These are phyloP conservation scores for Caloboletus firmus DNA, from an alignment of 1,284 basidiomycete species.

Conservation along the genomic window DNA sequence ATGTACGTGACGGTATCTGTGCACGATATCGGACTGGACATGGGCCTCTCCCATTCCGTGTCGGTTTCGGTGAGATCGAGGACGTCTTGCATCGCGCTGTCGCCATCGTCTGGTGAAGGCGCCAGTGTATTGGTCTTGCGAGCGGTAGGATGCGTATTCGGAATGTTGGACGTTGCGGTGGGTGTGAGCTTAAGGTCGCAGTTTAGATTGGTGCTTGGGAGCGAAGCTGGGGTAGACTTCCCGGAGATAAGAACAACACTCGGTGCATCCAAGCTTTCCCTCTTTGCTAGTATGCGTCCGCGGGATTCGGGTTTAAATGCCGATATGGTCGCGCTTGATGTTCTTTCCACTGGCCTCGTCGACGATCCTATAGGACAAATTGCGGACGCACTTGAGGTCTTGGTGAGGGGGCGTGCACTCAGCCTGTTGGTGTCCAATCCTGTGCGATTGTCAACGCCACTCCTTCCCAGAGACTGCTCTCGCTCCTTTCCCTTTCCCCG, in stretches of 20 bases:
- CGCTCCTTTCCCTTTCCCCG: constrained; percentile 11
- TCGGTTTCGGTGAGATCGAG: not conserved
- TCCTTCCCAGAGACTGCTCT: constrained; percentile 1
- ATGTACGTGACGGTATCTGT: not conserved
- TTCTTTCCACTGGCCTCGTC: not conserved
- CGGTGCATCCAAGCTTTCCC: constrained; percentile 5
- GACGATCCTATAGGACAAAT: constrained; percentile 8
- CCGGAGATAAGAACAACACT: constrained; percentile 5
- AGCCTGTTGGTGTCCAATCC: not conserved
- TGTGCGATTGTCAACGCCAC: not conserved
- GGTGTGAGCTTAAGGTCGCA: constrained; percentile 7
- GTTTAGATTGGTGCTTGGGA: constrained; percentile 18
- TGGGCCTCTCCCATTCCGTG: not conserved
- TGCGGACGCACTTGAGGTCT: constrained; percentile 24
- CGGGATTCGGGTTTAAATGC: not conserved
- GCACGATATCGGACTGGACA: not conserved
- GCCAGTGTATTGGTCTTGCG: not conserved
- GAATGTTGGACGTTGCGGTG: not conserved
- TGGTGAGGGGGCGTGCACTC: constrained; percentile 14
- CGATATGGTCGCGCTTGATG: not conserved
- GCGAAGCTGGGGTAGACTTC: constrained; percentile 16
- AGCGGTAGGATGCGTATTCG: not conserved
- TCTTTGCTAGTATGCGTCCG: constrained; percentile 16
- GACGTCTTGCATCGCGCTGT: constrained; percentile 14
- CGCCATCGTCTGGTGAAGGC: constrained; percentile 1